A percentile compares a stretch with the other conserved stretches of the same genome.
phyloP scores from a whole-genome alignment of 805 yeast genomes.

The Jamesozyma piceae region DNA sequence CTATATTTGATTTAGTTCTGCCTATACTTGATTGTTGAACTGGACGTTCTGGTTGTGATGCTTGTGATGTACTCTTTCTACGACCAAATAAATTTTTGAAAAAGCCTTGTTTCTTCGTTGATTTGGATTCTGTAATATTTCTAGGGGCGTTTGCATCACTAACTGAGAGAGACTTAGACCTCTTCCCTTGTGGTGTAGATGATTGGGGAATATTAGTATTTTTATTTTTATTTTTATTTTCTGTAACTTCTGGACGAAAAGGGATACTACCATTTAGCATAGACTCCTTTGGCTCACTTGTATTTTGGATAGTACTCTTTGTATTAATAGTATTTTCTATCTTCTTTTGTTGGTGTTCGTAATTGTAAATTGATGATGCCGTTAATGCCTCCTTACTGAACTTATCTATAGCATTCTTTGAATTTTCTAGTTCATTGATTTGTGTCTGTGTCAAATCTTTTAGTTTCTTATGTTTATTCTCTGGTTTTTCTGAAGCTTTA shows the following conservation, averaged over 20 bases:
- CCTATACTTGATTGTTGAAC: neutral
- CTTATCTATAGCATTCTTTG: neutral
- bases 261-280: neutral
- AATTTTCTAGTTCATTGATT: neutral
- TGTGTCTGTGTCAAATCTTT: neutral
- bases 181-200: slow-evolving; percentile 11
- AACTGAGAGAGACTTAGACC: slow-evolving; percentile 29
- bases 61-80: slow-evolving; percentile 1
- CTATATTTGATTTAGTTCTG: neutral
- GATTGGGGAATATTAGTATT: neutral
- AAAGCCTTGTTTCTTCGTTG: slow-evolving; percentile 29
- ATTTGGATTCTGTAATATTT: slow-evolving; percentile 1
- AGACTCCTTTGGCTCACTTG: neutral
- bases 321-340: neutral
- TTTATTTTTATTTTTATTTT: neutral
- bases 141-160: slow-evolving; percentile 6
- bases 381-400: neutral
- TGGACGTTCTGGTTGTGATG: neutral
- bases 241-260: neutral
- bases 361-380: neutral
- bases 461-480: neutral
- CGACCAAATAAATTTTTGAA: slow-evolving; percentile 29
- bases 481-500: neutral
- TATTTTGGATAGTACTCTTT: neutral
- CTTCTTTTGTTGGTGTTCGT: neutral